Evolutionary conservation across 352 stramenopile genomes (phyloP), one percentile per base, ranked within the genome.

Genomic region (Globisporangium barbulae): DNA sequence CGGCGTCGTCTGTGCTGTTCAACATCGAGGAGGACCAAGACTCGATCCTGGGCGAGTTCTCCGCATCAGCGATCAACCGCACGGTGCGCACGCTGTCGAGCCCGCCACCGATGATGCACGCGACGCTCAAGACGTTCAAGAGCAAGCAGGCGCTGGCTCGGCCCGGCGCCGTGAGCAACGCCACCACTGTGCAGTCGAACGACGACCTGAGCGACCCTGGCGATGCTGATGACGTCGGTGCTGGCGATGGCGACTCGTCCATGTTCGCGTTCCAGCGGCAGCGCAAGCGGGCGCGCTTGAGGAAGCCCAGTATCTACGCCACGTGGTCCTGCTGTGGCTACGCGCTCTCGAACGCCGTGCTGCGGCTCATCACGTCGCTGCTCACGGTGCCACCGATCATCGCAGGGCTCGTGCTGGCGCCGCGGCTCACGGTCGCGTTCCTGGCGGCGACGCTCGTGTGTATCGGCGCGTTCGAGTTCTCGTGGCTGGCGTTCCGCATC

Each of bases 401-500:
- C 25, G 73, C 60, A 19, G 69, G 64, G 7, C 71, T 85, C 54
- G 61, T 80, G n/a, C 69, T 71, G 39, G 65, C 69, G 61, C 76
- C 76, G 5, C 70, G 71, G 10, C 30, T 85, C 8, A 61, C 70
- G 21, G 56, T 75, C 12, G 63, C 74, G 5, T 10, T 70, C 35
- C 33, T 79, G 17, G 72, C 62, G 0, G 63, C 66, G 13, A 61
- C 72, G 22, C 19, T 78, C 10, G 35, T 79, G 45, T 81, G 74
- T 31, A 47, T 88, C 8, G 76, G 76, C 59, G 65, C 65, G 44
- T 85, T 83, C 61, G 79, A 88, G 59, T 82, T 81, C 35, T 67
- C 74, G 22, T 88, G 79, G 79, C 59, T 88, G 17, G 77, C 76
- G 15, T 78, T 80, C 58, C 74, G 73, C 10, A 81, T 88, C 59